A percentile compares a stretch with the other conserved stretches of the same genome.
phyloP scores from a whole-genome alignment of 2,329 filamentous ascomycete genomes.

The Cladosporium velox region DNA sequence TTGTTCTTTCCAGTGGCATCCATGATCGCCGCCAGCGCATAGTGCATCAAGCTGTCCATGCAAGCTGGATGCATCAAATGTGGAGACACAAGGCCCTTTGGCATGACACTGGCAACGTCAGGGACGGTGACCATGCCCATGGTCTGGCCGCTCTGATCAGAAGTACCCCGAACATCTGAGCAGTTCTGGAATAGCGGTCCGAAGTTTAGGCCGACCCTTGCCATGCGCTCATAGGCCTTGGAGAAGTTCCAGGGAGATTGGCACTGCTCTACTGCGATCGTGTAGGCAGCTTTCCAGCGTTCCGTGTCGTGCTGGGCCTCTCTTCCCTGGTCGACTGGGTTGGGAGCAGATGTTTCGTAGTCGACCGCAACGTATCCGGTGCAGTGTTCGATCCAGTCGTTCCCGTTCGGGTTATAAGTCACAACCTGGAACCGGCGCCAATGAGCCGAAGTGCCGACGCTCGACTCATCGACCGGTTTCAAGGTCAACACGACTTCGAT shows the following conservation, averaged over 20 bases:
- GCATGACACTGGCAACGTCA: constrained; percentile 18
- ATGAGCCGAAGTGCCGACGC: background rate
- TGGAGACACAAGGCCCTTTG: constrained; percentile 7
- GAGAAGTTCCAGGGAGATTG: background rate
- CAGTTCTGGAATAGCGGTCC: constrained; percentile 24
- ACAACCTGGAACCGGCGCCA: constrained; percentile 1
- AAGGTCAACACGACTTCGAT: constrained; percentile 51
- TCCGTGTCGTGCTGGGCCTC: background rate
- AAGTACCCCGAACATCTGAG: constrained; percentile 6
- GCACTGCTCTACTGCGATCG: background rate
- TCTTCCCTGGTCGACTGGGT: background rate
- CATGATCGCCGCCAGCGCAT: constrained; percentile 18
- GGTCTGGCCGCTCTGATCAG: constrained; percentile 7
- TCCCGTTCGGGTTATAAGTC: background rate
- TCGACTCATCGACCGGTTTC: background rate
- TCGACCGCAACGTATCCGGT: constrained; percentile 4
- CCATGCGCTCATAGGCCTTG: constrained; percentile 21
- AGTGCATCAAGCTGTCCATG: constrained; percentile 22
- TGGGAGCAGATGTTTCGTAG: background rate
- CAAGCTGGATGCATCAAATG: constrained; percentile 19
- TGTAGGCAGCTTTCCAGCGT: background rate
- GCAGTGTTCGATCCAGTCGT: constrained; percentile 7
- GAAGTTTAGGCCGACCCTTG: constrained; percentile 24
- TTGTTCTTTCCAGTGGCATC: constrained; percentile 12
- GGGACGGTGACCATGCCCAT: constrained; percentile 19